Evolutionary conservation across 805 yeast species (phyloP).

Genomic region (Cyberlindnera galapagoensis): DNA sequence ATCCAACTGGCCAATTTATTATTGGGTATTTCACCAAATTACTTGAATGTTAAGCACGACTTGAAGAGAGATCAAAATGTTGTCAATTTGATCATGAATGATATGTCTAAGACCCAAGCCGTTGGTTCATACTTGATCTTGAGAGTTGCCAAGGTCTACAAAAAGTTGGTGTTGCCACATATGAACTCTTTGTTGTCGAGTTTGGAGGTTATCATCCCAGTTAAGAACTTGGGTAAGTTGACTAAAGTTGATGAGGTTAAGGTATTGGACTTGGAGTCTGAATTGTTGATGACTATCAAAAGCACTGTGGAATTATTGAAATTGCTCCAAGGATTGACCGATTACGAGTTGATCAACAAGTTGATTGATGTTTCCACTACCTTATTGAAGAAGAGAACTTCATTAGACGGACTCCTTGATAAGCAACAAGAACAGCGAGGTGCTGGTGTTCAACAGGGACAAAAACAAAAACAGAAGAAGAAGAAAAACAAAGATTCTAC

Average conservation of each 20-base stretch:
- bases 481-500: constrained; percentile 36
- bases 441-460: constrained; percentile 9
- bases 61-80: constrained; percentile 46
- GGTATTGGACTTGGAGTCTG: constrained; percentile 26
- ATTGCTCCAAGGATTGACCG: constrained; percentile 37
- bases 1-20: constrained; percentile 47
- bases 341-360: constrained; percentile 46
- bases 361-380: constrained; percentile 51
- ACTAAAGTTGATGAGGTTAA: constrained; percentile 33
- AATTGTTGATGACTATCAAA: constrained; percentile 27
- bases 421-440: constrained; percentile 25
- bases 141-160: constrained; percentile 22
- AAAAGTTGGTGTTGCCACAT: constrained; percentile 38
- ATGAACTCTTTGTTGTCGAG: constrained; percentile 42
- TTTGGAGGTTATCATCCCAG: constrained; percentile 57
- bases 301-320: constrained; percentile 23
- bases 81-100: constrained; percentile 35
- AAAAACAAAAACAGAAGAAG: constrained; percentile 30
- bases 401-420: constrained; percentile 24
- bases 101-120: constrained; percentile 39
- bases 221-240: constrained; percentile 32
- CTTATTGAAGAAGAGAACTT: constrained; percentile 28
- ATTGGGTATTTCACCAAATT: constrained; percentile 47
- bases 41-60: constrained; percentile 50
- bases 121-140: constrained; percentile 39